Conservation (phyloP, 2,329 filamentous ascomycete species). For the Fusarium newnesense region DNA sequence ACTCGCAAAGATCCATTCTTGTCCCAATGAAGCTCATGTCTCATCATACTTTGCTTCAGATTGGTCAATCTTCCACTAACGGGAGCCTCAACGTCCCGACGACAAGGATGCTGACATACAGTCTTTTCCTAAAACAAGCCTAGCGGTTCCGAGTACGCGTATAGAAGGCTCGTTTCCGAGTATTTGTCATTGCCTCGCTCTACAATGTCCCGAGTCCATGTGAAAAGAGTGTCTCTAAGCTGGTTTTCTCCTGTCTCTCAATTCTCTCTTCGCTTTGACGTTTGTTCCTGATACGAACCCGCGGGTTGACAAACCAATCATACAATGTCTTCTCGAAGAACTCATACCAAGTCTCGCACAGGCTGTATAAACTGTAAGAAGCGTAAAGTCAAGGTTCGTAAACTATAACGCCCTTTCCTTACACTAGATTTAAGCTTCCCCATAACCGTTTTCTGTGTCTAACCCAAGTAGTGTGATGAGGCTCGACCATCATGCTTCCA, state of each 20-base stretch:
- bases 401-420: not conserved
- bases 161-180: slow-evolving; percentile 29
- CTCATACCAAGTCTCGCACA: slow-evolving; percentile 49
- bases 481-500: slow-evolving; percentile 45
- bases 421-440: not conserved
- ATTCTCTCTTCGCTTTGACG: slow-evolving; percentile 6
- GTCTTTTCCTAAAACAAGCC: not conserved
- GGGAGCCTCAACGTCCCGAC: slow-evolving; percentile 7
- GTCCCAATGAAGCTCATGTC: not conserved
- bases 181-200: slow-evolving; percentile 30
- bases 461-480: slow-evolving; percentile 42
- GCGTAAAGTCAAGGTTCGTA: slow-evolving; percentile 48
- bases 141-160: slow-evolving; percentile 41
- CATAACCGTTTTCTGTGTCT: not conserved
- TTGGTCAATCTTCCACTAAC: not conserved
- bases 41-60: not conserved
- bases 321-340: slow-evolving; percentile 41
- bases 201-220: slow-evolving; percentile 8
- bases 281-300: slow-evolving; percentile 26
- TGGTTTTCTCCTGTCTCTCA: slow-evolving; percentile 3
- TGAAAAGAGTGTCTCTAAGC: slow-evolving; percentile 6
- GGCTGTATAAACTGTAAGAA: slow-evolving; percentile 48
- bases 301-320: slow-evolving; percentile 27
- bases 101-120: slow-evolving; percentile 11
- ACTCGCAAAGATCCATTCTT: not conserved